Conservation (phyloP, 129 eudicot genomes). For the Silybum marianum region DNA sequence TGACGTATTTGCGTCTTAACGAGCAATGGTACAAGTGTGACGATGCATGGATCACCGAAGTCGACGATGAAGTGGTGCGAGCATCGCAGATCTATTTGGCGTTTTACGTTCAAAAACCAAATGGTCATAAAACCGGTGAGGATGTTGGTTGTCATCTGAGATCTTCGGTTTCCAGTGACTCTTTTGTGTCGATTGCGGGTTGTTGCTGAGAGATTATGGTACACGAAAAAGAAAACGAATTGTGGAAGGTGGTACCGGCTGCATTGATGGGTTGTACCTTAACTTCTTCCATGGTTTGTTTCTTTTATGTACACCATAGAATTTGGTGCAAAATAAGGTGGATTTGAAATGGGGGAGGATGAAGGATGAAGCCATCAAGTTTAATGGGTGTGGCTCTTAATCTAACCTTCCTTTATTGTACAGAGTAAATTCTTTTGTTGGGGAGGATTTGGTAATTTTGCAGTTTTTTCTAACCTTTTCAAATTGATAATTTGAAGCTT, state of each 20-base stretch:
- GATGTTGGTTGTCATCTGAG: conserved; percentile 66
- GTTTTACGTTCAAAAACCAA: conserved; percentile 56
- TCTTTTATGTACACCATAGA: background rate
- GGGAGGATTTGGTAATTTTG: conserved; percentile 36
- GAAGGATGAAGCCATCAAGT: conserved; percentile 21
- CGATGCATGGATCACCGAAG: conserved; percentile 82
- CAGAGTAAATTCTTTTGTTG: conserved; percentile 31
- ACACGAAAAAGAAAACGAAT: background rate
- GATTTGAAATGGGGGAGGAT: background rate
- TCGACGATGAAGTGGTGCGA: conserved; percentile 69
- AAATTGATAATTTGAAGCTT: conserved; percentile 20
- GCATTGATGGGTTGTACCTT: conserved; percentile 27
- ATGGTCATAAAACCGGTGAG: conserved; percentile 46
- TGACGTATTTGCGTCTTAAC: conserved; percentile 56
- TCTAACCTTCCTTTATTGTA: conserved; percentile 34
- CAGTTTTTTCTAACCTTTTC: conserved; percentile 30
- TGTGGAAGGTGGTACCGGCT: conserved; percentile 13
- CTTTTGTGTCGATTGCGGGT: conserved; percentile 68
- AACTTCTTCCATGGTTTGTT: conserved; percentile 12
- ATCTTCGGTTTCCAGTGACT: conserved; percentile 44
- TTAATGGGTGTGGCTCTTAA: conserved; percentile 25
- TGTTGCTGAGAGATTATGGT: conserved; percentile 45
- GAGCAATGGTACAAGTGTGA: conserved; percentile 81
- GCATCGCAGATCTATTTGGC: conserved; percentile 67
- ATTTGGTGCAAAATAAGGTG: conserved; percentile 34